Conservation (phyloP, 768 basidiomycete genomes). For the Phanerochaete sordida region DNA sequence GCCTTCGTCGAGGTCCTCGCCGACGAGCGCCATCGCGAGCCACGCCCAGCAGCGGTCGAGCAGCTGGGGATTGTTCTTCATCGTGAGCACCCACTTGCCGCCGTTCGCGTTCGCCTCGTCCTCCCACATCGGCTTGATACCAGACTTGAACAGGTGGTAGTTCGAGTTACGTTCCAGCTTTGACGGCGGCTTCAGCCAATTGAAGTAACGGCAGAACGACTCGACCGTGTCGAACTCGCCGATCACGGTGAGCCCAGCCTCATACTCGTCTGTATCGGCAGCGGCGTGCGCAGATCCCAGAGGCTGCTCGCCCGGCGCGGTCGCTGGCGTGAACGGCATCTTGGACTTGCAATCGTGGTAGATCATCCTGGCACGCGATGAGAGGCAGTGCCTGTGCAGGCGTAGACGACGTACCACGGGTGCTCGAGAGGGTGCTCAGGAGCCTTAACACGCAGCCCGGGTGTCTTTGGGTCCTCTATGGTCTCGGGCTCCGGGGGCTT, state of each 20-base stretch:
- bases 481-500: conserved; percentile 76
- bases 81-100: conserved; percentile 93
- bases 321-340: conserved; percentile 50
- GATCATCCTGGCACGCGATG: conserved; percentile 60
- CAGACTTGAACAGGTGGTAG: conserved; percentile 92
- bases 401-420: conserved; percentile 55
- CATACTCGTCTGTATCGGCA: conserved; percentile 73
- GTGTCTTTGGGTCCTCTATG: conserved; percentile 81
- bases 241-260: conserved; percentile 80
- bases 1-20: conserved; percentile 65
- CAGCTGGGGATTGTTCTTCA: conserved; percentile 77
- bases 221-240: conserved; percentile 92
- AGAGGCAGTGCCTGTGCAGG: neutral
- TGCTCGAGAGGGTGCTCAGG: conserved; percentile 86
- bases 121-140: conserved; percentile 98
- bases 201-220: conserved; percentile 87
- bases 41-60: conserved; percentile 89
- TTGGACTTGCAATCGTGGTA: conserved; percentile 87
- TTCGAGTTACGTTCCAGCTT: conserved; percentile 87
- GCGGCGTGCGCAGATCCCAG: conserved; percentile 30
- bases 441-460: conserved; percentile 60
- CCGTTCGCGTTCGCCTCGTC: conserved; percentile 88
- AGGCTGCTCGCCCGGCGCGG: conserved; percentile 11
- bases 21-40: conserved; percentile 89
- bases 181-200: conserved; percentile 91